Evolutionary conservation across 371 early-diverging fungal genomes (phyloP).

Genomic region (Circinella umbellata): DNA sequence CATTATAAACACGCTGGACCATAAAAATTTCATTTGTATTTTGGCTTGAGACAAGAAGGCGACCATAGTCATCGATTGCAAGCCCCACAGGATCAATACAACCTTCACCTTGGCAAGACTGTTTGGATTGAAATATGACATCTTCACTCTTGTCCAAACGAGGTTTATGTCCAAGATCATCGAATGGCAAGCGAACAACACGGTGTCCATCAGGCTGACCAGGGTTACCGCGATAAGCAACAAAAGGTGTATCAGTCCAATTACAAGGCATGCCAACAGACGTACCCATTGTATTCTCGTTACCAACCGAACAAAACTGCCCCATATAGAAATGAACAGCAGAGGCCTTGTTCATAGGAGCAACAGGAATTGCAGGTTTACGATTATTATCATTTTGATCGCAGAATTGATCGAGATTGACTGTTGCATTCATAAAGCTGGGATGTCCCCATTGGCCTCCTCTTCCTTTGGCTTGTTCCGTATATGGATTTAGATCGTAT

Average conservation of each 20-base stretch:
- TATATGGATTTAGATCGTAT: conserved; percentile 26
- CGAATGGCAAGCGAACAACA: conserved; percentile 43
- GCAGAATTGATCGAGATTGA: conserved; percentile 38
- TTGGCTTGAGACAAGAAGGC: conserved; percentile 44
- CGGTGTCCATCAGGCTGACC: conserved; percentile 35
- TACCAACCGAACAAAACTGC: conserved; percentile 48
- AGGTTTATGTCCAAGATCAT: conserved; percentile 50
- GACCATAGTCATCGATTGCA: conserved; percentile 42
- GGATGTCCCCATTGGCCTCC: conserved; percentile 53
- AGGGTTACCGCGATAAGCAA: conserved; percentile 39
- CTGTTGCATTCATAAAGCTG: conserved; percentile 34
- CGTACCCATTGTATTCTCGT: conserved; percentile 31
- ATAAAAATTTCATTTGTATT: conserved; percentile 46
- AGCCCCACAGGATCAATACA: conserved; percentile 44
- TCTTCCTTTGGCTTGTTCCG: conserved; percentile 24
- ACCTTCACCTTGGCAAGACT: conserved; percentile 24
- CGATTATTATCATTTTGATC: conserved; percentile 28
- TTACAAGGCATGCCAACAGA: conserved; percentile 56
- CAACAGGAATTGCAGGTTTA: conserved; percentile 34
- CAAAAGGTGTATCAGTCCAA: conserved; percentile 52
- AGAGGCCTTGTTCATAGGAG: conserved; percentile 28
- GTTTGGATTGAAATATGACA: conserved; percentile 32
- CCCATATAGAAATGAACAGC: conserved; percentile 47
- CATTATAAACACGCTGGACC: conserved; percentile 37
- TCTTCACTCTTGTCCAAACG: conserved; percentile 44